phyloP scores from a whole-genome alignment of 2,329 filamentous ascomycete species.

The Stagonosporopsis vannaccii region DNA sequence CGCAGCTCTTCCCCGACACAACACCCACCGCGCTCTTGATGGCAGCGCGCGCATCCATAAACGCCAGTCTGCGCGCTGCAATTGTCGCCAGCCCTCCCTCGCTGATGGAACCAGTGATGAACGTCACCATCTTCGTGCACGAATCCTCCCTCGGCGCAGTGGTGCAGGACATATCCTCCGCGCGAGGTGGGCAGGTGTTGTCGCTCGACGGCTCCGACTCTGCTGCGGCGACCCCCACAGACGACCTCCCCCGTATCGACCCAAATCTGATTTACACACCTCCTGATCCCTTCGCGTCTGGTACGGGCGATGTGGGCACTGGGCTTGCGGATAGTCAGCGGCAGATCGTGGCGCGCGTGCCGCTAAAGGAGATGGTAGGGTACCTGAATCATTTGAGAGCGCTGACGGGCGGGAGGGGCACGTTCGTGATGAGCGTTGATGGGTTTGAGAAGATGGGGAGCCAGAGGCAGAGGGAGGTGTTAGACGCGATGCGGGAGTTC shows the following conservation, averaged over 20 bases:
- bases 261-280: constrained; percentile 82
- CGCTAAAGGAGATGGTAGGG: constrained; percentile 94
- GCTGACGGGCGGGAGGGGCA: constrained; percentile 83
- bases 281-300: constrained; percentile 76
- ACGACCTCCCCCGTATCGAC: constrained; percentile 65
- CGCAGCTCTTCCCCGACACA: constrained; percentile 72
- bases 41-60: constrained; percentile 69
- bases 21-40: constrained; percentile 72
- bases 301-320: constrained; percentile 26
- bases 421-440: constrained; percentile 78
- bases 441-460: constrained; percentile 72
- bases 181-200: constrained; percentile 75
- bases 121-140: constrained; percentile 83
- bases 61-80: constrained; percentile 71
- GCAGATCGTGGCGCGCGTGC: constrained; percentile 83
- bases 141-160: constrained; percentile 82
- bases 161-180: constrained; percentile 79
- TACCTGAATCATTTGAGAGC: constrained; percentile 89
- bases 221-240: constrained; percentile 15
- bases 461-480: constrained; percentile 65
- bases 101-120: constrained; percentile 94
- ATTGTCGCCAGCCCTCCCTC: constrained; percentile 63
- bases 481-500: constrained; percentile 49
- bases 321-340: constrained; percentile 44
- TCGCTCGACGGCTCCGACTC: constrained; percentile 62